A percentile compares a stretch with the other conserved stretches of the same genome.
Evolutionary conservation across 345 rosid species (phyloP).

Genomic region (Murraya koenigii): DNA sequence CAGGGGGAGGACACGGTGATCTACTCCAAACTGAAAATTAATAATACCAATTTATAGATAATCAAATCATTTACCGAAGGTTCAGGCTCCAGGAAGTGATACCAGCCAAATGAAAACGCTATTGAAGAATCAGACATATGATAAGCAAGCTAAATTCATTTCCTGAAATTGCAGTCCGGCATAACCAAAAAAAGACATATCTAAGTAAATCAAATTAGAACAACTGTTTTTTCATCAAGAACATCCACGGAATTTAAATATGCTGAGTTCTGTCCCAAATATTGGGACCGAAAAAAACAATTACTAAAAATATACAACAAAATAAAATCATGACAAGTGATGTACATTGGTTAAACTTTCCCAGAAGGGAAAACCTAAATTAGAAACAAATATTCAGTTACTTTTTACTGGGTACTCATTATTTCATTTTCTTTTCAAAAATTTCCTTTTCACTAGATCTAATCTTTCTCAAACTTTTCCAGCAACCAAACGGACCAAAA

Average conservation of each 20-base stretch:
- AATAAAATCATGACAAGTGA: neutral
- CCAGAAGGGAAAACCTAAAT: neutral
- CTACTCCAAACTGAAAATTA: neutral
- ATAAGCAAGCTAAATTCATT: neutral
- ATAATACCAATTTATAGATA: neutral
- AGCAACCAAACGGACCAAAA: conserved; percentile 6
- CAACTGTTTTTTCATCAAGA: neutral
- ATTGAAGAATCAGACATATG: neutral
- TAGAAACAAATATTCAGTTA: neutral
- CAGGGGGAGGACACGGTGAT: neutral
- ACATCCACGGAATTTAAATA: neutral
- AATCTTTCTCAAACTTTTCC: neutral
- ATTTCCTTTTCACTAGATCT: conserved; percentile 1
- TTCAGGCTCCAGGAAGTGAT: neutral
- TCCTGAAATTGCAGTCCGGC: neutral
- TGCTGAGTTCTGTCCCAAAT: neutral
- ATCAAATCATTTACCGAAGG: too few relatives aligned
- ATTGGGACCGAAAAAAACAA: neutral
- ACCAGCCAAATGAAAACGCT: neutral
- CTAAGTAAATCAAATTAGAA: neutral
- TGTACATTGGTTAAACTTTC: neutral
- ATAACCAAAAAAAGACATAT: neutral
- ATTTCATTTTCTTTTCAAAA: neutral
- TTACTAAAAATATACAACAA: neutral
- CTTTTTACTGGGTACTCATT: neutral